Evolutionary conservation across 2,329 filamentous ascomycete species (phyloP).

Genomic region (Aspergillus versicolor): DNA sequence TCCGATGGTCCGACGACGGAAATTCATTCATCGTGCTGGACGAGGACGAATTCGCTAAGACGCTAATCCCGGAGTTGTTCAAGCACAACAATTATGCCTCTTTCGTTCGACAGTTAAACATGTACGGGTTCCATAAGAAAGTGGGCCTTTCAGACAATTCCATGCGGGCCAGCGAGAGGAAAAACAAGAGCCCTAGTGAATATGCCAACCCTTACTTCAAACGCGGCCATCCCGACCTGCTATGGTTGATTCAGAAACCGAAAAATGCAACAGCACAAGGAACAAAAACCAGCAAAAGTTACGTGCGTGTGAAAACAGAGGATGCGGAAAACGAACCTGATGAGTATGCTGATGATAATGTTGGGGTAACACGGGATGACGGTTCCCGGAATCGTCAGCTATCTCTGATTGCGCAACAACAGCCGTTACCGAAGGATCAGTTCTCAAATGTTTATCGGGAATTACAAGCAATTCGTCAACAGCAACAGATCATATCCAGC

Average conservation of each 20-base stretch:
- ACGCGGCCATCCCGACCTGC: conserved; percentile 82
- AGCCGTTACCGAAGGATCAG: conserved; percentile 66
- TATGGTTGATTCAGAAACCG: conserved; percentile 96
- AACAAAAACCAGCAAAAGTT: conserved; percentile 51
- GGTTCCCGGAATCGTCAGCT: conserved; percentile 41
- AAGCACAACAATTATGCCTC: conserved; percentile 80
- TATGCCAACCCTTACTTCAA: conserved; percentile 97
- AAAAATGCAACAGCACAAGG: conserved; percentile 64
- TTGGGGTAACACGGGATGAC: conserved; percentile 32
- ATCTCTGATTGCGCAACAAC: conserved; percentile 39
- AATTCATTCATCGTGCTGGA: conserved; percentile 96
- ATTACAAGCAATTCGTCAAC: conserved; percentile 75
- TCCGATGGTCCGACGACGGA: conserved; percentile 94
- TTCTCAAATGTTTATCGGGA: conserved; percentile 75
- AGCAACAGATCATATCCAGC: conserved; percentile 80
- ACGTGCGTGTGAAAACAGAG: conserved; percentile 48
- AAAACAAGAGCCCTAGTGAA: conserved; percentile 97
- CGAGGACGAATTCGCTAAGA: conserved; percentile 83
- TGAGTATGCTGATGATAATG: conserved; percentile 46
- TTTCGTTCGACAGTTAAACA: conserved; percentile 70
- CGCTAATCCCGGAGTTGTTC: conserved; percentile 71
- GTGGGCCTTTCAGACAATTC: conserved; percentile 93
- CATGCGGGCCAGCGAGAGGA: conserved; percentile 94
- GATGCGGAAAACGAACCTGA: conserved; percentile 68
- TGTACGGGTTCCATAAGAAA: conserved; percentile 67